These are phyloP conservation scores for Trypethelium eluteriae DNA, from an alignment of 495 filamentous ascomycete species.

Conservation along the genomic window DNA sequence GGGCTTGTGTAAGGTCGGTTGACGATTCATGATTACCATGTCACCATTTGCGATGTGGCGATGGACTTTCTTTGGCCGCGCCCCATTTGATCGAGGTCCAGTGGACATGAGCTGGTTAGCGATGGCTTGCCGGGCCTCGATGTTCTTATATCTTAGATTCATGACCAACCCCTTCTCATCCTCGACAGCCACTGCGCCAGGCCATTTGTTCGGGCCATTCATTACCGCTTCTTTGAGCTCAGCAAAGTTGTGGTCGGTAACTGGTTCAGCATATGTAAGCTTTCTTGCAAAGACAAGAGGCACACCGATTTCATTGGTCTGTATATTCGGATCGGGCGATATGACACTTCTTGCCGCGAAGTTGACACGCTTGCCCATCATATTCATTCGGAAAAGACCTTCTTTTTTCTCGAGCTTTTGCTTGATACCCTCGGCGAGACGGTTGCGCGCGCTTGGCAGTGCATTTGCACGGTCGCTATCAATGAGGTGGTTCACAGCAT, in stretches of 20 bases:
- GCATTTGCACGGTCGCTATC: conserved; percentile 78
- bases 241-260: conserved; percentile 93
- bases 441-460: conserved; percentile 60
- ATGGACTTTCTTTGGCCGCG: conserved; percentile 91
- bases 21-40: conserved; percentile 96
- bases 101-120: conserved; percentile 84
- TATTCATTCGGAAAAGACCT: conserved; percentile 95
- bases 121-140: conserved; percentile 74
- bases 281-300: conserved; percentile 94
- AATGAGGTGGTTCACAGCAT: conserved; percentile 80
- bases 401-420: conserved; percentile 99
- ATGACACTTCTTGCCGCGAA: conserved; percentile 97
- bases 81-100: conserved; percentile 38
- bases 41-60: conserved; percentile 94
- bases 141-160: conserved; percentile 74
- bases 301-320: conserved; percentile 97
- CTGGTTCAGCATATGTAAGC: conserved; percentile 92
- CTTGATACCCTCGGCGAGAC: conserved; percentile 82
- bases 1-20: conserved; percentile 99
- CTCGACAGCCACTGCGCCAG: conserved; percentile 87
- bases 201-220: conserved; percentile 89
- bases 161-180: conserved; percentile 90
- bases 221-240: conserved; percentile 94
- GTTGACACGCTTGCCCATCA: conserved; percentile 99
- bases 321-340: conserved; percentile 95